phyloP scores from a whole-genome alignment of 2,329 filamentous ascomycete species.

The Trichoderma sp. region DNA sequence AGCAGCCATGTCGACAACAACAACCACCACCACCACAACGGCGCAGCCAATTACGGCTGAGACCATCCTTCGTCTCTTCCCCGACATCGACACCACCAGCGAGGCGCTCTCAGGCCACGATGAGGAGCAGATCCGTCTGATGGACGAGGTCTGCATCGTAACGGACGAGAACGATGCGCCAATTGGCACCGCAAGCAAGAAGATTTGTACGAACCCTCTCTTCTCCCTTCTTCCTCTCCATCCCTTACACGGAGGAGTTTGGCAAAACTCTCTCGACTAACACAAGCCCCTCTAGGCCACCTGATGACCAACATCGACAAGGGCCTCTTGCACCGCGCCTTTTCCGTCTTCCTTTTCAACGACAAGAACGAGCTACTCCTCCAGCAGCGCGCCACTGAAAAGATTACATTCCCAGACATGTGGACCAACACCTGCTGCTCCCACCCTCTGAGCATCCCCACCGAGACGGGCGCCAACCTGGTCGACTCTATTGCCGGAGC shows the following conservation, averaged over 20 bases:
- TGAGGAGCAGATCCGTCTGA: conserved; percentile 94
- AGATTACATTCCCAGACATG: conserved; percentile 98
- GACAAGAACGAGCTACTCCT: conserved; percentile 87
- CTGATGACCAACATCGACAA: conserved; percentile 98
- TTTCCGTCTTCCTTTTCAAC: conserved; percentile 98
- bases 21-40: conserved; percentile 48
- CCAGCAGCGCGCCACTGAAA: conserved; percentile 92
- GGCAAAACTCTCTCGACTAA: neutral
- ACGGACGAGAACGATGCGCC: conserved; percentile 87
- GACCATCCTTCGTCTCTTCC: conserved; percentile 83
- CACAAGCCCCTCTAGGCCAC: conserved; percentile 62
- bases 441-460: conserved; percentile 86
- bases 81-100: conserved; percentile 71
- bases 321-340: conserved; percentile 92
- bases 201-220: conserved; percentile 70
- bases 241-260: neutral
- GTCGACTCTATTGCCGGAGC: conserved; percentile 79
- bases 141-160: conserved; percentile 99
- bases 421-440: conserved; percentile 99
- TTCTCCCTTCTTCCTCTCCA: neutral
- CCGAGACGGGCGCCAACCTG: conserved; percentile 83
- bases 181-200: conserved; percentile 97
- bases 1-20: conserved; percentile 29
- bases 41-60: conserved; percentile 74
- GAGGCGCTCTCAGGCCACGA: conserved; percentile 86